Evolutionary conservation across 176 grass and related monocot genomes (phyloP).

Genomic region (Oryza longistaminata): DNA sequence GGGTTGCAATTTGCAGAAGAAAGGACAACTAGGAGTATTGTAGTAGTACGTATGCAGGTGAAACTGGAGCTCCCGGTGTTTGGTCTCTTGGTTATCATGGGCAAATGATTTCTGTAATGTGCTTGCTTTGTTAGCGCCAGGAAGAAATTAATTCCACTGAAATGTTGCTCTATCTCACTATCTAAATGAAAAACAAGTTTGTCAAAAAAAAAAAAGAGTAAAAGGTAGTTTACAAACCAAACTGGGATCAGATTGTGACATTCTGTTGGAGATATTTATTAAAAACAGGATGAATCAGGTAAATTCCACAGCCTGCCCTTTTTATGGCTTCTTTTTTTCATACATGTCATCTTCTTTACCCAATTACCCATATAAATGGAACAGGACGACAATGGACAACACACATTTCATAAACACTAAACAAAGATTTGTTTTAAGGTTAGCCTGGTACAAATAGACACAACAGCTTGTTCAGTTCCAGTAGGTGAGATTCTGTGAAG

Average conservation of each 20-base stretch:
- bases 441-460: not conserved
- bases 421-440: not conserved
- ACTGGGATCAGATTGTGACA: not conserved
- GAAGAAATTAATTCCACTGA: not conserved
- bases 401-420: not conserved
- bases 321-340: not conserved
- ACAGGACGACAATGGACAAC: not conserved
- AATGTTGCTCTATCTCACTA: not conserved
- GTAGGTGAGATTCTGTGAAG: constrained; percentile 18
- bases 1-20: not conserved
- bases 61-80: not conserved
- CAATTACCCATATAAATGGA: not conserved
- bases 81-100: not conserved
- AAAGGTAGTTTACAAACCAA: not conserved
- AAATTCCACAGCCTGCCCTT: constrained; percentile 35
- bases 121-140: not conserved
- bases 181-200: not conserved
- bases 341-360: not conserved
- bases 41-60: constrained; percentile 6
- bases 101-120: not conserved
- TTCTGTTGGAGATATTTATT: not conserved
- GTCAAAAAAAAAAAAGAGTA: not conserved
- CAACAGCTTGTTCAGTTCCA: constrained; percentile 3
- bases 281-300: not conserved
- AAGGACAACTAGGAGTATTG: not conserved